phyloP scores from a whole-genome alignment of 2,329 filamentous ascomycete species.

The Thielaviopsis musarum region DNA sequence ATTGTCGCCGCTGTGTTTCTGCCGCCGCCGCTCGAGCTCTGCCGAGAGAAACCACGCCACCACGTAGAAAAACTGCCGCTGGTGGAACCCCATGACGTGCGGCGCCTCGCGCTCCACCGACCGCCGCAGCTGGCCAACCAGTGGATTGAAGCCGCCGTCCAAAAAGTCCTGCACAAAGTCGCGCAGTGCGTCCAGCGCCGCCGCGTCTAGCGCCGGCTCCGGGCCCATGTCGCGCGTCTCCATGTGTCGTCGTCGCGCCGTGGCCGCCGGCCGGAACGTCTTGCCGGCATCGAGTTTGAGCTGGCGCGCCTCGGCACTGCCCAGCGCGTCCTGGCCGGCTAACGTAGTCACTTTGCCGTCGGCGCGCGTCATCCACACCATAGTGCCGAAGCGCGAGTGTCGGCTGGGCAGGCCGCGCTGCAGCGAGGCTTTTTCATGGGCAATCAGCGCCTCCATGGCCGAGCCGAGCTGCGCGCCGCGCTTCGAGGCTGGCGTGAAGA shows the following conservation, averaged over 20 bases:
- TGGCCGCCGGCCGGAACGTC: constrained; percentile 69
- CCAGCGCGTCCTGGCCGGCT: constrained; percentile 73
- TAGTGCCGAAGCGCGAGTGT: constrained; percentile 89
- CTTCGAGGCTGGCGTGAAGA: constrained; percentile 71
- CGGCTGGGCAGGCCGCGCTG: constrained; percentile 63
- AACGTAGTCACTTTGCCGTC: constrained; percentile 72
- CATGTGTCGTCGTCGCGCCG: constrained; percentile 41
- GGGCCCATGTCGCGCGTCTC: constrained; percentile 62
- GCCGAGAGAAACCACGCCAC: constrained; percentile 86
- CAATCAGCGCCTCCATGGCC: constrained; percentile 59
- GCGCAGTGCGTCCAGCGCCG: constrained; percentile 61
- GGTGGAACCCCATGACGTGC: constrained; percentile 60
- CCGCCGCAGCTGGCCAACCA: constrained; percentile 71
- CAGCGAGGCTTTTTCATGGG: constrained; percentile 71
- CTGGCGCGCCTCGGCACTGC: constrained; percentile 53
- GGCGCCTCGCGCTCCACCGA: constrained; percentile 81
- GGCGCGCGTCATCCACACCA: constrained; percentile 88
- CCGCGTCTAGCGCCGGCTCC: constrained; percentile 49
- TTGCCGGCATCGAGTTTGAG: constrained; percentile 85
- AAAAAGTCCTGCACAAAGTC: constrained; percentile 84
- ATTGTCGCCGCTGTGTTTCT: constrained; percentile 28
- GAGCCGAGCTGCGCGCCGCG: constrained; percentile 50
- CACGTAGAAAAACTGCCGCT: constrained; percentile 79
- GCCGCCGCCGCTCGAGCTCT: constrained; percentile 56
- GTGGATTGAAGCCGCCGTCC: constrained; percentile 86